Evolutionary conservation across 768 basidiomycete species (phyloP).

Genomic region (Candolleomyces efflorescens): DNA sequence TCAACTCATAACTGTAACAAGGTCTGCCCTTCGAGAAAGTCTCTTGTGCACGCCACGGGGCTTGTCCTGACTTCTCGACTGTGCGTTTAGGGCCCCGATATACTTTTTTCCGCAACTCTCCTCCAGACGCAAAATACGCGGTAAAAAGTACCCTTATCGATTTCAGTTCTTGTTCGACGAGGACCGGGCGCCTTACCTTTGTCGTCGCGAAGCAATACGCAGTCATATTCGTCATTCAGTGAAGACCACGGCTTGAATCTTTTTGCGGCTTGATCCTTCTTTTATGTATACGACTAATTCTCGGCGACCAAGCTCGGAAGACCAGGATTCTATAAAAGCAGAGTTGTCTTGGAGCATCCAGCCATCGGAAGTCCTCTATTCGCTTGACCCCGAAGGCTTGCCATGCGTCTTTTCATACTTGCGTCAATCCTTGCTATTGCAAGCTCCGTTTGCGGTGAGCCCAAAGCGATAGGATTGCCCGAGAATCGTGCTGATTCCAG

Average conservation of each 20-base stretch:
- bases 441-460: slow-evolving; percentile 1
- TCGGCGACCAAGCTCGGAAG: no score
- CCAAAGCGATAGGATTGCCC: neutral
- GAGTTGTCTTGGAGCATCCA: neutral
- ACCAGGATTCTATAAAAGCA: neutral
- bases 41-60: neutral
- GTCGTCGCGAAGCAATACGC: no score
- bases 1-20: no score
- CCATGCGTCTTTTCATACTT: slow-evolving; percentile 4
- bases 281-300: no score
- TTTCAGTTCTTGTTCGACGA: neutral
- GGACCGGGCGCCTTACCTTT: neutral
- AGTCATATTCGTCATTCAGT: neutral
- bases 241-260: no score
- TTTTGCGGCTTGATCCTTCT: no score
- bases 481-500: neutral
- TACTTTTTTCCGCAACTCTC: neutral
- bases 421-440: slow-evolving; percentile 2
- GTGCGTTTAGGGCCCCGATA: neutral
- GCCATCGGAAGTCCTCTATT: neutral
- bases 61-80: neutral
- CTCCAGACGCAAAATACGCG: neutral
- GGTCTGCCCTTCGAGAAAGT: no score
- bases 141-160: neutral
- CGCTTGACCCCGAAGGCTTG: neutral